phyloP scores from a whole-genome alignment of 768 basidiomycete species.

The Amanita polypyramis region DNA sequence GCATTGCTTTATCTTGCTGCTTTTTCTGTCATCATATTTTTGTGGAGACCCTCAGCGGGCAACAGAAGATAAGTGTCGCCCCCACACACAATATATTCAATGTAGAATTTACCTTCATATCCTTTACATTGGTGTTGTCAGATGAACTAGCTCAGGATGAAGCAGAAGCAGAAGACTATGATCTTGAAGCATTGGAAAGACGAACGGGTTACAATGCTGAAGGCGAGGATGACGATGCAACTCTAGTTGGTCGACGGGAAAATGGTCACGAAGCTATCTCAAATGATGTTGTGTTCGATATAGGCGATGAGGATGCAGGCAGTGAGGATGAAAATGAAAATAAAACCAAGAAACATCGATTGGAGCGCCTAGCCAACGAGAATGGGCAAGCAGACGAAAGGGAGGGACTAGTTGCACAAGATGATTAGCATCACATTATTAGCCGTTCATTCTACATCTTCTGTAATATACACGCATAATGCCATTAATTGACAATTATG shows the following conservation, averaged over 20 bases:
- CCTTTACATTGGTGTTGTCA: conserved; percentile 80
- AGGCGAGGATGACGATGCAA: conserved; percentile 61
- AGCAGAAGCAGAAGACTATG: conserved; percentile 88
- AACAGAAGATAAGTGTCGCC: conserved; percentile 66
- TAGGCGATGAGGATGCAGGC: conserved; percentile 77
- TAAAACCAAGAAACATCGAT: conserved; percentile 8
- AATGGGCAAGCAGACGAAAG: conserved; percentile 49
- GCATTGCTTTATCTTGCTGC: conserved; percentile 77
- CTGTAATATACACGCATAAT: conserved; percentile 6
- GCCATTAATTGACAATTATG: conserved; percentile 7
- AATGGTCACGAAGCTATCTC: conserved; percentile 37
- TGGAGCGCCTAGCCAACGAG: conserved; percentile 34
- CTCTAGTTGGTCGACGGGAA: conserved; percentile 53
- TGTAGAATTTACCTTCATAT: conserved; percentile 14
- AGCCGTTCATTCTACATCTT: neutral
- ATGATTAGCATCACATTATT: conserved; percentile 18
- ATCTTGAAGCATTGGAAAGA: conserved; percentile 63
- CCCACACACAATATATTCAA: conserved; percentile 12
- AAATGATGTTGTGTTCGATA: conserved; percentile 78
- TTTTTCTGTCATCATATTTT: conserved; percentile 72
- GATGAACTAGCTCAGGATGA: conserved; percentile 95
- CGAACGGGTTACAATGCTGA: conserved; percentile 44
- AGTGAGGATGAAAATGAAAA: conserved; percentile 7
- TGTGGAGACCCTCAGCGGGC: conserved; percentile 90
- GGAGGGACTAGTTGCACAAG: conserved; percentile 43